Conservation (phyloP, 2,329 filamentous ascomycete species). For the Aspergillus hortae region DNA sequence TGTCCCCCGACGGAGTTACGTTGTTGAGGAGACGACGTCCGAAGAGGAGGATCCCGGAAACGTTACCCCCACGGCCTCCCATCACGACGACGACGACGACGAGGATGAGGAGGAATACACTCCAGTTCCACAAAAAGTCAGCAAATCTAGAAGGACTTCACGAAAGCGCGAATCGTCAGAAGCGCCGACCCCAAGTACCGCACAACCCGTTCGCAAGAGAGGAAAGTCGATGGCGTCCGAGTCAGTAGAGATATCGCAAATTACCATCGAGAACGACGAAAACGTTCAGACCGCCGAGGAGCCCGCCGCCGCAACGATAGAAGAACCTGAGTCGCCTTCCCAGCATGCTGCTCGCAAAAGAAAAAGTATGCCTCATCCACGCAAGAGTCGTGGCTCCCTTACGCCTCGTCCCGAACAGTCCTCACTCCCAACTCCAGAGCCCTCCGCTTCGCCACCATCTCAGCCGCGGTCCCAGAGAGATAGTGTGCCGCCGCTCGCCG, state of each 20-base stretch:
- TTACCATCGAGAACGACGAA: constrained; percentile 38
- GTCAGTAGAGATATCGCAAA: constrained; percentile 58
- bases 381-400: constrained; percentile 41
- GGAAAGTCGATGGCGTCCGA: constrained; percentile 48
- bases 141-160: constrained; percentile 53
- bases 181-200: constrained; percentile 43
- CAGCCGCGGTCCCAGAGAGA: constrained; percentile 35
- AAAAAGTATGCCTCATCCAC: constrained; percentile 53
- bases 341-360: constrained; percentile 62
- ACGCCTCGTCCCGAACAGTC: constrained; percentile 37
- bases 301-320: constrained; percentile 31
- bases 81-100: constrained; percentile 55
- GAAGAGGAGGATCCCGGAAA: constrained; percentile 65
- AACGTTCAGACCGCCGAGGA: constrained; percentile 25
- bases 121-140: constrained; percentile 62
- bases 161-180: constrained; percentile 51
- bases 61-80: constrained; percentile 40
- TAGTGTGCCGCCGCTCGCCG: constrained; percentile 60
- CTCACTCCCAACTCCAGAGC: constrained; percentile 46
- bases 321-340: constrained; percentile 52
- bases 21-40: constrained; percentile 69
- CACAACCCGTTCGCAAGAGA: constrained; percentile 27
- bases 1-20: constrained; percentile 64
- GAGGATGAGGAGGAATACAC: constrained; percentile 74
- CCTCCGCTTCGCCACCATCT: constrained; percentile 54